phyloP scores from a whole-genome alignment of 768 basidiomycete genomes.

The Podaxis pistillaris region DNA sequence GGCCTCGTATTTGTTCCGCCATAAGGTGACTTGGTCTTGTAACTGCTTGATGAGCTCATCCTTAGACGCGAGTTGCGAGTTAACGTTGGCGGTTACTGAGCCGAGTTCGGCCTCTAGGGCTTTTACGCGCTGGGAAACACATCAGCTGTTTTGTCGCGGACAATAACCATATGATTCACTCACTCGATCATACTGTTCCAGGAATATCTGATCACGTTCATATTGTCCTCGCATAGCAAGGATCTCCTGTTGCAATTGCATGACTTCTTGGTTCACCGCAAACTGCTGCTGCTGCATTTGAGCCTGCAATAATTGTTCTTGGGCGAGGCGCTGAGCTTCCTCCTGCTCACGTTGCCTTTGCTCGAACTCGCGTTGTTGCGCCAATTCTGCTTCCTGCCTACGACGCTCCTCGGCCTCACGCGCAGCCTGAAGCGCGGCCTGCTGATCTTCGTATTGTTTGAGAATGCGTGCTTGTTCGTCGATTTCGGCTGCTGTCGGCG shows the following conservation, averaged over 20 bases:
- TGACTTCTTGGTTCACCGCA: slow-evolving; percentile 63
- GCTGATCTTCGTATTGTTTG: slow-evolving; percentile 95
- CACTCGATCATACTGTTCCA: slow-evolving; percentile 97
- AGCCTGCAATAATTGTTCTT: slow-evolving; percentile 87
- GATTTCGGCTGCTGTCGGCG: slow-evolving; percentile 68
- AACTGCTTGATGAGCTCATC: slow-evolving; percentile 95
- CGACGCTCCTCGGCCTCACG: slow-evolving; percentile 81
- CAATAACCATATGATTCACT: slow-evolving; percentile 25
- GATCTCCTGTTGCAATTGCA: slow-evolving; percentile 87
- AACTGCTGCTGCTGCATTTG: slow-evolving; percentile 80
- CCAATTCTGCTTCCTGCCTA: slow-evolving; percentile 73
- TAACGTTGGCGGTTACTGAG: slow-evolving; percentile 71
- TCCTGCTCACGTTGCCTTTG: slow-evolving; percentile 84
- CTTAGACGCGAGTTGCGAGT: slow-evolving; percentile 85
- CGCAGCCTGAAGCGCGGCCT: slow-evolving; percentile 78
- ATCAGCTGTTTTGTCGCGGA: slow-evolving; percentile 12
- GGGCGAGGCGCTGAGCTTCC: slow-evolving; percentile 83
- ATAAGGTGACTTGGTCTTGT: slow-evolving; percentile 93
- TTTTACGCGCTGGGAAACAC: slow-evolving; percentile 75
- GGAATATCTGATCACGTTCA: slow-evolving; percentile 94
- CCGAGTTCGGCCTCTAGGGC: slow-evolving; percentile 87
- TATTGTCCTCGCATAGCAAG: slow-evolving; percentile 95
- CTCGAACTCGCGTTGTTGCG: slow-evolving; percentile 87
- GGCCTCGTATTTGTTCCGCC: slow-evolving; percentile 99
- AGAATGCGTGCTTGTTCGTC: slow-evolving; percentile 92